phyloP scores from a whole-genome alignment of 768 basidiomycete species.

The Tephrocybe sp. region DNA sequence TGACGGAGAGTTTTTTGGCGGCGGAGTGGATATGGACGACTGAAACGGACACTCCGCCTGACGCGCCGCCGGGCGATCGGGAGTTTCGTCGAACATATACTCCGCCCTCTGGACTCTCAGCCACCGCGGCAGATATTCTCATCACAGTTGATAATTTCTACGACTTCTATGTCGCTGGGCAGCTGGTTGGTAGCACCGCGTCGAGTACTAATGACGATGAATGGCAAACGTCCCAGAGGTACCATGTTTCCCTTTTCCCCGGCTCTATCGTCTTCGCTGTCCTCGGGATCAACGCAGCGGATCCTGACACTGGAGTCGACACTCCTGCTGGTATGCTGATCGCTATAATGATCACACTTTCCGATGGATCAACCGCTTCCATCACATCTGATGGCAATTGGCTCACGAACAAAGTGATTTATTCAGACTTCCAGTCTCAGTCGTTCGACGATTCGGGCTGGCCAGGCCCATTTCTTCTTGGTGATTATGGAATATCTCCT shows the following conservation, averaged over 20 bases:
- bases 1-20: background rate
- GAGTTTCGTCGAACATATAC: constrained; percentile 4
- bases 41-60: background rate
- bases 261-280: constrained; percentile 10
- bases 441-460: constrained; percentile 7
- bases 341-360: constrained; percentile 3
- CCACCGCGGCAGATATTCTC: constrained; percentile 6
- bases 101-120: background rate
- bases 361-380: background rate
- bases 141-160: constrained; percentile 4
- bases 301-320: background rate
- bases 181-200: background rate
- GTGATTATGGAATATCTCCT: background rate
- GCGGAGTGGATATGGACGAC: background rate
- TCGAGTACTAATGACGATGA: background rate
- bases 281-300: background rate
- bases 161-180: constrained; percentile 1
- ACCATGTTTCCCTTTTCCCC: background rate
- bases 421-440: background rate
- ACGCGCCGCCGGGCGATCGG: background rate
- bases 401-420: constrained; percentile 3
- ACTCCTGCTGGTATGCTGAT: constrained; percentile 6
- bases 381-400: background rate
- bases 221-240: background rate
- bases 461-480: background rate